Percentiles rank a stretch among this genome's conserved stretches.
These are phyloP conservation scores for Caryopteris hybrid DNA, from an alignment of 305 asterid genomes.

Conservation along the genomic window DNA sequence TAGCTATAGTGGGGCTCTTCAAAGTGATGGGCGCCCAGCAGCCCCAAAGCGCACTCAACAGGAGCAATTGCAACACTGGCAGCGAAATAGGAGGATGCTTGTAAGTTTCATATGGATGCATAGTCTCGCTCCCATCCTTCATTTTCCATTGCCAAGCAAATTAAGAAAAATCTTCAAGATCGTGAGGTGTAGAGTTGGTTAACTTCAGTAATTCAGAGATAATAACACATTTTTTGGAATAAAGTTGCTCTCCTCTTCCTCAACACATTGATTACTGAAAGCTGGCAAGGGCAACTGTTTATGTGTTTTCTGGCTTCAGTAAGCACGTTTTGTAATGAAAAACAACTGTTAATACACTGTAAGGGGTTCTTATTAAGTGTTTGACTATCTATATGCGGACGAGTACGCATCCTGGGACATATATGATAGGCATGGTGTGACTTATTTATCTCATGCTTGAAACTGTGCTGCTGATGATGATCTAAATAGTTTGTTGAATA, in stretches of 20 bases:
- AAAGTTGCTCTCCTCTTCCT: background rate
- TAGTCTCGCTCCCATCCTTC: background rate
- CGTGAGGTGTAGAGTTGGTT: conserved; percentile 1
- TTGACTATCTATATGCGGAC: background rate
- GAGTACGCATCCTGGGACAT: background rate
- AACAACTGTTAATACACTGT: background rate
- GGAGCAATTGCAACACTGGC: conserved; percentile 94
- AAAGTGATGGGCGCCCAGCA: conserved; percentile 82
- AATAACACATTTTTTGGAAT: background rate
- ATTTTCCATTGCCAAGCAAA: background rate
- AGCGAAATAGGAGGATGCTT: conserved; percentile 91
- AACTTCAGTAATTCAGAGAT: conserved; percentile 1
- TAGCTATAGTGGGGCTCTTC: conserved; percentile 67
- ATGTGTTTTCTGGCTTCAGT: background rate
- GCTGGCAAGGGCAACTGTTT: background rate
- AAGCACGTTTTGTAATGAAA: background rate
- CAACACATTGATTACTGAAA: background rate
- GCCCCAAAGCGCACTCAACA: conserved; percentile 86
- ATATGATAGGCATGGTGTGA: background rate
- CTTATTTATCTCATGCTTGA: background rate
- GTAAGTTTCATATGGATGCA: conserved; percentile 41
- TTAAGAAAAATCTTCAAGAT: background rate
- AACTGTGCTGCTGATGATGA: background rate
- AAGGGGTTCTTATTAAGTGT: background rate
- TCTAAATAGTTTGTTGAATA: background rate